Base-by-base conservation (phyloP, 768 basidiomycete genomes). In the Kwoniella botswanensis region DNA sequence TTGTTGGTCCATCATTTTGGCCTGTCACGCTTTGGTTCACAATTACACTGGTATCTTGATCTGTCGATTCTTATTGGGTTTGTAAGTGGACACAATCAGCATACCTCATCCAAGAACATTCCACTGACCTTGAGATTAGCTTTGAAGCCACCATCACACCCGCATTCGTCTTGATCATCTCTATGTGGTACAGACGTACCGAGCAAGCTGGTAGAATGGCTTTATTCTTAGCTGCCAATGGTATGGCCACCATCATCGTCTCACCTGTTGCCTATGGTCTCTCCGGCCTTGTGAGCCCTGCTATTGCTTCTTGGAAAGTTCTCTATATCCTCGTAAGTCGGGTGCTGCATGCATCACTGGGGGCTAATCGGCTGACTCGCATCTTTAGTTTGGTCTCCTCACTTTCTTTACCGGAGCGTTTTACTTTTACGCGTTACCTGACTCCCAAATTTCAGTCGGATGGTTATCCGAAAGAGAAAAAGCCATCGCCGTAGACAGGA, bases 291-390 rank as follows among this genome's bases (percentile, higher is more conserved):
- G 44, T 43, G 4, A 54, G 66, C 53, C 64, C 68, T 6, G 26
- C 58, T 29, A 66, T 73, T n/a, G 63, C 63, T n/a, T 59, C 62
- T 21, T 74, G 73, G 73, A 54, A 67, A 35, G 66, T 73, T 15
- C 43, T 66, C 22, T 68, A 70, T 46, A 63, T 67, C 41, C 29
- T 72, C 11, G 43, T 69, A 13, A 21, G 66, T 59, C 12, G 18
- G 26, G 3, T 26, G 26, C 26, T 26, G 3, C 26, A 26, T 26
- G 2, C 35, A 29, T 35, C 26, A 12, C 35, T 50, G 35, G 6
- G 17, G 29, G 21, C 3, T 43, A 29, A 26, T 21, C 29, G 2
- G 11, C 21, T 6, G 26, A 58, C 26, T 26, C 2, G 26, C 13
- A 10, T 60, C 35, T 15, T 29, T 35, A 72, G 71, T 72, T 68